A percentile compares a stretch with the other conserved stretches of the same genome.
phyloP scores from a whole-genome alignment of 2,329 filamentous ascomycete species.

The Penicillium sumatraense region DNA sequence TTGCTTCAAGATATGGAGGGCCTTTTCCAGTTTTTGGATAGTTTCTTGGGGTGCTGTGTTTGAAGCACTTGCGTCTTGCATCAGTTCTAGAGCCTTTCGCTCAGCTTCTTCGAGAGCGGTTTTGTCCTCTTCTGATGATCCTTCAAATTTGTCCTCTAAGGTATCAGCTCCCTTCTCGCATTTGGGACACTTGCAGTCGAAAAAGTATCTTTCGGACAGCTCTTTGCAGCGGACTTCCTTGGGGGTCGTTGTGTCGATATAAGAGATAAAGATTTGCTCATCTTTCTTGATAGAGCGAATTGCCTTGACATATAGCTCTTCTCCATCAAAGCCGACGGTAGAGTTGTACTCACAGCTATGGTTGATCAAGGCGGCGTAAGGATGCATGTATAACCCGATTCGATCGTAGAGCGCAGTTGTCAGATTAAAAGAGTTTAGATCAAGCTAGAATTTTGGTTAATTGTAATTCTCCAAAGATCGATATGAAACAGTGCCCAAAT shows the following conservation, averaged over 20 bases:
- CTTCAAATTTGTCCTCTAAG: conserved; percentile 23
- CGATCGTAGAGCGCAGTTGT: conserved; percentile 61
- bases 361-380: conserved; percentile 59
- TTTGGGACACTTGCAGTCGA: conserved; percentile 60
- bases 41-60: conserved; percentile 32
- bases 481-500: neutral
- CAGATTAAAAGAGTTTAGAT: conserved; percentile 64
- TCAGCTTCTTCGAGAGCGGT: conserved; percentile 23
- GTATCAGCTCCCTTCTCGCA: conserved; percentile 43
- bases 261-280: conserved; percentile 66
- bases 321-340: conserved; percentile 61
- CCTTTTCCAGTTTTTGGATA: conserved; percentile 40
- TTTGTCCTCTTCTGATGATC: conserved; percentile 18
- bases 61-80: conserved; percentile 26
- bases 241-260: conserved; percentile 62
- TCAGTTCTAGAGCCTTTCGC: conserved; percentile 27
- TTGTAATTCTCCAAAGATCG: neutral
- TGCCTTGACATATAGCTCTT: conserved; percentile 55
- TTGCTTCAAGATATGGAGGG: conserved; percentile 46
- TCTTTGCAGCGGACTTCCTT: conserved; percentile 56
- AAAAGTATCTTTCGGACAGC: conserved; percentile 61
- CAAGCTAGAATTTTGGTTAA: conserved; percentile 44
- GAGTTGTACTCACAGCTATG: conserved; percentile 68
- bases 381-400: conserved; percentile 63
- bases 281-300: conserved; percentile 57